These are phyloP conservation scores for Neoboletus magnificus DNA, from an alignment of 768 basidiomycete species.

Conservation along the genomic window DNA sequence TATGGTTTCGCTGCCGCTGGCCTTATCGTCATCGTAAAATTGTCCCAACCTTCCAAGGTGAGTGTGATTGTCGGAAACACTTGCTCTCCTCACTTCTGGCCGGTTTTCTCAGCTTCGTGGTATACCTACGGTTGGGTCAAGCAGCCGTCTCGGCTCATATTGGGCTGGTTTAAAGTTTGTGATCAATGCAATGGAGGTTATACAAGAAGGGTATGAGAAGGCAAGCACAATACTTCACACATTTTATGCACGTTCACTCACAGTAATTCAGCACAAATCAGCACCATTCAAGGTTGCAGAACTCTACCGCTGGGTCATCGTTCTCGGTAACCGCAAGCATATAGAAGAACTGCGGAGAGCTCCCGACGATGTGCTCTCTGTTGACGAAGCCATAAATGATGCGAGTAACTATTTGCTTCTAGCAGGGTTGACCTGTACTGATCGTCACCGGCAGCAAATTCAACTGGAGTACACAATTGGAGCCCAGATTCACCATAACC, in stretches of 20 bases:
- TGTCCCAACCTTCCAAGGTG: slow-evolving; percentile 4
- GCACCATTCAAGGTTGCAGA: slow-evolving; percentile 30
- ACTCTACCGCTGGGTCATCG: slow-evolving; percentile 2
- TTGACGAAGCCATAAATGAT: slow-evolving; percentile 29
- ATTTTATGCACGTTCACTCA: background rate
- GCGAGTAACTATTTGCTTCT: slow-evolving; percentile 23
- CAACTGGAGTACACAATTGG: slow-evolving; percentile 40
- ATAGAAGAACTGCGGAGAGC: slow-evolving; percentile 41
- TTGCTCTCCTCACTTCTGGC: background rate
- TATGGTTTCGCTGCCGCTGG: background rate
- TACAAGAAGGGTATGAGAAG: slow-evolving; percentile 34
- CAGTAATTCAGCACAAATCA: slow-evolving; percentile 22
- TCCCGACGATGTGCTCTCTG: slow-evolving; percentile 37
- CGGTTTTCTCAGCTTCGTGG: slow-evolving; percentile 14
- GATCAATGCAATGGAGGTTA: slow-evolving; percentile 14
- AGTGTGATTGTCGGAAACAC: background rate
- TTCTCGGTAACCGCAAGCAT: slow-evolving; percentile 21
- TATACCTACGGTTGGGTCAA: slow-evolving; percentile 19
- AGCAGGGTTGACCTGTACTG: background rate
- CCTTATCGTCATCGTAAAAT: background rate
- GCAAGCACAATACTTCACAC: slow-evolving; percentile 1
- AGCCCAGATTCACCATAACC: slow-evolving; percentile 24
- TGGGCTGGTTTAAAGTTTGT: slow-evolving; percentile 17
- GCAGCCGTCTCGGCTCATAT: slow-evolving; percentile 26
- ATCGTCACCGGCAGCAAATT: slow-evolving; percentile 21